These are phyloP conservation scores for Arthrobotrys sinensis DNA, from an alignment of 2,329 filamentous ascomycete species.

Conservation along the genomic window DNA sequence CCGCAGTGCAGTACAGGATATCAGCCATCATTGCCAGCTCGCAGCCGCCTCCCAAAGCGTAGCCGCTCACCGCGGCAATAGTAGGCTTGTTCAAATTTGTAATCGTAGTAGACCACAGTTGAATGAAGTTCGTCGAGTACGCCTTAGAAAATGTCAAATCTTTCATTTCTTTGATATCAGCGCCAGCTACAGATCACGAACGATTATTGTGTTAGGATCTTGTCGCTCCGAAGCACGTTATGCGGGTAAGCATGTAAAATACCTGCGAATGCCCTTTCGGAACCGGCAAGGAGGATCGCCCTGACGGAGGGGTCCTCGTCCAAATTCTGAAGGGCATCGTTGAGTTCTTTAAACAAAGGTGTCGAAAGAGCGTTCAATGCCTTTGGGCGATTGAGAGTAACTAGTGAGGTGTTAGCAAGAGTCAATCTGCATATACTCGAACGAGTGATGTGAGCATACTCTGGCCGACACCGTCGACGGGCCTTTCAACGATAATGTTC, in stretches of 20 bases:
- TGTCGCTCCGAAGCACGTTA: not conserved
- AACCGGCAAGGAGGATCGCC: slow-evolving; percentile 89
- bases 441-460: slow-evolving; percentile 71
- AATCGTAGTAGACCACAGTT: slow-evolving; percentile 90
- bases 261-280: slow-evolving; percentile 86
- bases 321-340: slow-evolving; percentile 80
- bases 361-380: slow-evolving; percentile 94
- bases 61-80: slow-evolving; percentile 93
- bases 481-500: slow-evolving; percentile 84
- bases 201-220: not conserved
- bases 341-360: slow-evolving; percentile 90
- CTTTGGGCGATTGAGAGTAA: slow-evolving; percentile 93
- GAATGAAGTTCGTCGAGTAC: slow-evolving; percentile 93
- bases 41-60: slow-evolving; percentile 94
- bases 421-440: not conserved
- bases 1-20: slow-evolving; percentile 88
- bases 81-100: slow-evolving; percentile 91
- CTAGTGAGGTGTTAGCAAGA: slow-evolving; percentile 69
- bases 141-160: slow-evolving; percentile 89
- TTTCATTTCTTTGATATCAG: slow-evolving; percentile 99
- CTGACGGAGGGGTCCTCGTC: slow-evolving; percentile 79
- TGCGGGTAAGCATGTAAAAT: slow-evolving; percentile 36
- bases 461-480: slow-evolving; percentile 89
- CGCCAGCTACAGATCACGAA: slow-evolving; percentile 75
- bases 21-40: slow-evolving; percentile 99